Evolutionary conservation across 73 alveolate genomes (phyloP), one percentile per base, ranked within the genome.

Genomic region (Paramecium primaurelia): DNA sequence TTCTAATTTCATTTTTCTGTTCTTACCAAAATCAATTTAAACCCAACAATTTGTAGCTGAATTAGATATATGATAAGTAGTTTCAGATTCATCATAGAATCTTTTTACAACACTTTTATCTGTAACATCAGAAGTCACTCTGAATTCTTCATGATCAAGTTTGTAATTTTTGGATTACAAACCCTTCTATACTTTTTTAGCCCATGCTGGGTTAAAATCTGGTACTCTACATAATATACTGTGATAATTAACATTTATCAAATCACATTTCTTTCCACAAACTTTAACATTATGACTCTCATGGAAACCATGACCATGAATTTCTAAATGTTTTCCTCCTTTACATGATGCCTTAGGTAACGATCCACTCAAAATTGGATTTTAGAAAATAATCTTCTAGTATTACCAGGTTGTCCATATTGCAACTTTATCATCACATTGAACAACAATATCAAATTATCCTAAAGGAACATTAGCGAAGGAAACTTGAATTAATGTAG

Each of bases 251-350:
- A 42, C 91, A 32, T 59, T 26, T 10, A 22, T 3, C 36, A 73
- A n/a, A 20, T 73, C 59, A 12, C 84, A 64, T 32, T 28, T 34
- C 47, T 64, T 64, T 36, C 88, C 88, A 75, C 88, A 75, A 36
- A 75, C 60, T 8, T 42, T 75, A 2, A 75, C 88, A 30, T 75
- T 38, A 22, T 75, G 58, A 36, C 60, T 75, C 7, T 34, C 60
- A 75, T 75, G 59, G 26, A 75, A 75, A 38, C 88, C 88, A 16
- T 75, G 38, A 12, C 88, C 88, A 75, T 36, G 58, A 75, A 75
- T 38, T 18, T 36, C 60, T 11, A 75, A 42, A 36, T 36, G 38
- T 36, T 36, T 42, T 14, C 88, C 88, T 12, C 88, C 88, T 38
- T 36, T 42, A 5, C 34, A 38, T 9, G 88, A 75, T 14, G 88